Base-by-base conservation (phyloP, 2,329 filamentous ascomycete genomes). In the Neonectria sp. region DNA sequence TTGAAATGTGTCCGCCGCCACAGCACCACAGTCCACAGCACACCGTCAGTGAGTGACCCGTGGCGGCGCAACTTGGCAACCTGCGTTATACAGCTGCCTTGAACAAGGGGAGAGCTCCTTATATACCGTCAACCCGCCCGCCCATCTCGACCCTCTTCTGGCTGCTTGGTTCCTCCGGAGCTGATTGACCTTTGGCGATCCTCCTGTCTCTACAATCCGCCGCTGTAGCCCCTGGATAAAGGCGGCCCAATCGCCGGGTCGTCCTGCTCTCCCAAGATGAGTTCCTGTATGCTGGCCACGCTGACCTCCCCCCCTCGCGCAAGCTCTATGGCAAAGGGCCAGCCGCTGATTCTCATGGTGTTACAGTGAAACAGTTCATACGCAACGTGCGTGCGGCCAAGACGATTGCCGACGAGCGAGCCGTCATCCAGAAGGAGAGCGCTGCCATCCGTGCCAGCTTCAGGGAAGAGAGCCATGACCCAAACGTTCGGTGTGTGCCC, bases 371-470 rank as follows among this genome's bases (percentile, higher is more conserved):
- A 86, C 96, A 98, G 85, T 99, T 99, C 85, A 99, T 99, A 83
- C 95, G 96, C 81, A 98, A 98, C 84, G 96, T 99, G 80, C 94
- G 96, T 81, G 95, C 96, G 69, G 95, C 96, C 68, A 99, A 99
- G 86, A 99, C 96, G 40, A 98, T 99, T 80, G 97, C 97, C 81
- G 96, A 99, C 84, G 96, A 99, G 86, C 91, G 96, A 79, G 95
- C 96, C 59, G 96, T 99, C 63, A 97, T 99, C 71, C 96, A 98
- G 79, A 99, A 99, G 84, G 96, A 99, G 86, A 99, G 96, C 83
- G 96, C 96, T 66, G 94, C 95, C 55, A 99, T 99, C 79, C 90
- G 96, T 83, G 95, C 96, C 75, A 98, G 95, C 84, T 99, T 99
- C 82, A 91, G 96, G 79, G 96, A 99, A 83, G 96, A 99, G 85